Conservation (phyloP, 2,329 filamentous ascomycete species). For the Talaromyces sp. region DNA sequence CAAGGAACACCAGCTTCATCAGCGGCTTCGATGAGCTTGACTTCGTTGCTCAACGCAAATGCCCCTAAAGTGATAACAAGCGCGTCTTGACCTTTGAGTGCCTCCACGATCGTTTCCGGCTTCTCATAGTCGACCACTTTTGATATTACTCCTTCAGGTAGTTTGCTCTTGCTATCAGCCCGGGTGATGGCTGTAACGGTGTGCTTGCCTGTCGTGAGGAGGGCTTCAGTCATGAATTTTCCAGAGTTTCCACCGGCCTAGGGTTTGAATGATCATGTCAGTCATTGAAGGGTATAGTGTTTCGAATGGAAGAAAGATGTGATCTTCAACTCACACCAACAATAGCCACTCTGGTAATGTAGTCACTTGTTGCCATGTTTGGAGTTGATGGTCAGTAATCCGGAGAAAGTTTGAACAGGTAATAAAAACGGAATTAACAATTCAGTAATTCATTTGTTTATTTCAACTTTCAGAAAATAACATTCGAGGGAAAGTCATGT, state of each 20-base stretch:
- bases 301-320: background rate
- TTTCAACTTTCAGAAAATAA: background rate
- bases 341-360: constrained; percentile 5
- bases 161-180: background rate
- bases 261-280: background rate
- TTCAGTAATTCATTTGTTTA: too few species aligned
- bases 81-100: constrained; percentile 54
- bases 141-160: background rate
- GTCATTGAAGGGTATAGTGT: background rate
- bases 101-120: constrained; percentile 43
- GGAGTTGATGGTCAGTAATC: background rate
- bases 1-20: constrained; percentile 54
- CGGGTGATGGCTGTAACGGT: background rate
- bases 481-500: too few species aligned
- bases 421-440: background rate
- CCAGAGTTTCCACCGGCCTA: background rate
- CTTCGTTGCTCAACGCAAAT: constrained; percentile 42
- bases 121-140: background rate
- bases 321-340: background rate
- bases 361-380: background rate
- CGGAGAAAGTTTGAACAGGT: background rate
- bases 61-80: constrained; percentile 54
- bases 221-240: background rate
- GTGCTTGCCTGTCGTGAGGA: background rate
- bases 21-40: constrained; percentile 51